Evolutionary conservation across 1,284 basidiomycete genomes (phyloP).

Genomic region (Volvariella surrecta): DNA sequence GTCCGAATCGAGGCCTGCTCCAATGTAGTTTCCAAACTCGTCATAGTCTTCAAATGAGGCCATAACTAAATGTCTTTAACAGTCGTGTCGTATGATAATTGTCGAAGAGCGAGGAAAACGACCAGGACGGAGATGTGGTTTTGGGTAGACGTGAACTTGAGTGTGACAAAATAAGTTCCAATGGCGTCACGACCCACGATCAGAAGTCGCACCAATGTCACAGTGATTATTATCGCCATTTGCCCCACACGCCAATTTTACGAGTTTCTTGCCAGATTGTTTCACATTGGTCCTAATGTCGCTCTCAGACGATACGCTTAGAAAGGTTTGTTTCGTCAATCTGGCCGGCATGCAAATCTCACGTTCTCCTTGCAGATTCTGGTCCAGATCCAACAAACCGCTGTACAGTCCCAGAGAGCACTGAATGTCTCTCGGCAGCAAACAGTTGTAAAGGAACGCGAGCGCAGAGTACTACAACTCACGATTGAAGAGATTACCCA

Average conservation of each 20-base stretch:
- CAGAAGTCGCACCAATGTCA: no score
- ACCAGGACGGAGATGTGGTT: no score
- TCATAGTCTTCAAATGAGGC: conserved; percentile 82
- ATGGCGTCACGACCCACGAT: conserved; percentile 9
- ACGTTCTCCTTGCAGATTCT: conserved; percentile 55
- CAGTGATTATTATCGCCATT: conserved; percentile 3
- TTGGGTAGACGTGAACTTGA: no score
- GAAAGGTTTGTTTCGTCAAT: conserved; percentile 61
- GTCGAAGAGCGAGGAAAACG: neutral
- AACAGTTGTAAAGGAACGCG: conserved; percentile 71
- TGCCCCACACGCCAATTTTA: conserved; percentile 1
- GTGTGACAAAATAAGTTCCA: no score
- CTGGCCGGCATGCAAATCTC: conserved; percentile 7
- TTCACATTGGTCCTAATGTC: conserved; percentile 36
- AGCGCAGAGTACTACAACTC: conserved; percentile 79
- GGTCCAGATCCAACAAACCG: conserved; percentile 82
- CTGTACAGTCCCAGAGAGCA: conserved; percentile 72
- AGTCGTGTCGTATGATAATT: neutral
- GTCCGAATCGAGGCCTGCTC: conserved; percentile 86
- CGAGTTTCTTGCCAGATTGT: no score
- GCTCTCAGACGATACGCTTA: conserved; percentile 79
- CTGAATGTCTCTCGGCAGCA: conserved; percentile 70
- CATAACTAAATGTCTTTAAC: conserved; percentile 39
- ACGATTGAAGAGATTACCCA: conserved; percentile 70
- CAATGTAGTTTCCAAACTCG: conserved; percentile 95